Base-by-base conservation (phyloP, 169 alveolate species). In the Miamiensis avidus region DNA sequence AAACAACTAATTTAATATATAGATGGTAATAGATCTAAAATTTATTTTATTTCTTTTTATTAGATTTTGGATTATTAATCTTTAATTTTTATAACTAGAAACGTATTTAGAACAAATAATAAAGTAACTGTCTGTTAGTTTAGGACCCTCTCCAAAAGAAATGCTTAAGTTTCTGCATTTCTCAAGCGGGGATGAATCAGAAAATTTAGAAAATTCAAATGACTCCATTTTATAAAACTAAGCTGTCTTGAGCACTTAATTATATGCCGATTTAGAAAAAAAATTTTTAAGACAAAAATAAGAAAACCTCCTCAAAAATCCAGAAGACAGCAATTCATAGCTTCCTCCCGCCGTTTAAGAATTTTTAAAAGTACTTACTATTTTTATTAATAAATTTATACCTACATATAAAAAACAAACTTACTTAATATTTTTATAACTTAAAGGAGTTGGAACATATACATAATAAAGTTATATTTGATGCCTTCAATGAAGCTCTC, bases 391-490 rank as follows among this genome's bases (percentile, higher is more conserved):
- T 49, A 49, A 49, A 49, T 11, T 49, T 11, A 49, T 49, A 83
- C 74, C 64, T 78, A 29, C 93, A 91, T 78, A 77, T 16, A 31
- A 0, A 32, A 31, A 27, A 77, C 20, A 77, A 31, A 26, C n/a
- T n/a, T 29, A 26, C 29, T 34, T 34, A 79, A 33, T 64, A 1
- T 49, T 33, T 29, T 34, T 79, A 15, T n/a, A 73, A 11, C 20
- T 4, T 73, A 72, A 79, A 79, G 31, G 94, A 90, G 73, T 76
- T 86, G 84, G 95, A 89, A 74, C 92, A 91, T 65, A 91, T 94
- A 29, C 96, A 94, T 79, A 91, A 94, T 81, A 94, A 92, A 83
- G 93, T 94, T 0, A 79, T 94, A 27, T 91, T 91, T 76, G 96
- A 94, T 81, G 93, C 94, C 20, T 34, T 91, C 0, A 94, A 94